Percentiles rank a stretch among this genome's conserved stretches.
Conservation (phyloP, 2,329 filamentous ascomycete genomes). For the Penicillium sclerotiorum region DNA sequence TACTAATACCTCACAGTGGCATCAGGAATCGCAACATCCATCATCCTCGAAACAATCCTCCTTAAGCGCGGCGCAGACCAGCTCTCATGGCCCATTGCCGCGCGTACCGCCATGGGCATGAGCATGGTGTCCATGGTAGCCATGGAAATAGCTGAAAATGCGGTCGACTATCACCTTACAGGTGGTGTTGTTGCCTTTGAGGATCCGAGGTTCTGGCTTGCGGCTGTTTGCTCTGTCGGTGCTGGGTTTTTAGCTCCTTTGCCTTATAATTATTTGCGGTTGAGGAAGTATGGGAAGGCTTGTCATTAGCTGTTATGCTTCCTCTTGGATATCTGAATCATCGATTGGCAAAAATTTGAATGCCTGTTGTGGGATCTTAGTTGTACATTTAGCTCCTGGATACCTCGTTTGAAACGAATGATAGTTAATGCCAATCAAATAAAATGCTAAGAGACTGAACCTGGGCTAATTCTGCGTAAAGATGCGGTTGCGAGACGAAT, state of each 20-base stretch:
- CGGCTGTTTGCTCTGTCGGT: conserved; percentile 42
- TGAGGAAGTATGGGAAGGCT: conserved; percentile 52
- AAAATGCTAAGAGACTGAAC: too few relatives aligned
- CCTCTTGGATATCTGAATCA: not conserved
- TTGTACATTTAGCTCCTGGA: too few relatives aligned
- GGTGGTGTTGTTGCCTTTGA: conserved; percentile 53
- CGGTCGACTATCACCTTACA: conserved; percentile 59
- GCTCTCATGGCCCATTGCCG: conserved; percentile 51
- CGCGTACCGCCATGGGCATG: conserved; percentile 60
- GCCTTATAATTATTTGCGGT: conserved; percentile 57
- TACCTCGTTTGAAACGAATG: too few relatives aligned
- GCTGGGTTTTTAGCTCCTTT: conserved; percentile 49
- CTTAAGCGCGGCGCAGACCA: conserved; percentile 53
- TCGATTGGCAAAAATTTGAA: too few relatives aligned
- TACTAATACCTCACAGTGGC: conserved; percentile 45
- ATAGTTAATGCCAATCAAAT: too few relatives aligned
- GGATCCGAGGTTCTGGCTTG: conserved; percentile 55
- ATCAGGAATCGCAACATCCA: conserved; percentile 54
- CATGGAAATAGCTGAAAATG: conserved; percentile 60
- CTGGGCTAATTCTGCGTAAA: too few relatives aligned
- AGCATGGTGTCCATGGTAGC: conserved; percentile 62
- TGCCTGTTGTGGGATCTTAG: too few relatives aligned
- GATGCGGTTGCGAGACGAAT: too few relatives aligned
- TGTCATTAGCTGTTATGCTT: conserved; percentile 13
- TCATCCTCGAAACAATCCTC: conserved; percentile 57